Conservation (phyloP, 2,329 filamentous ascomycete genomes). For the Alternaria infectoria region DNA sequence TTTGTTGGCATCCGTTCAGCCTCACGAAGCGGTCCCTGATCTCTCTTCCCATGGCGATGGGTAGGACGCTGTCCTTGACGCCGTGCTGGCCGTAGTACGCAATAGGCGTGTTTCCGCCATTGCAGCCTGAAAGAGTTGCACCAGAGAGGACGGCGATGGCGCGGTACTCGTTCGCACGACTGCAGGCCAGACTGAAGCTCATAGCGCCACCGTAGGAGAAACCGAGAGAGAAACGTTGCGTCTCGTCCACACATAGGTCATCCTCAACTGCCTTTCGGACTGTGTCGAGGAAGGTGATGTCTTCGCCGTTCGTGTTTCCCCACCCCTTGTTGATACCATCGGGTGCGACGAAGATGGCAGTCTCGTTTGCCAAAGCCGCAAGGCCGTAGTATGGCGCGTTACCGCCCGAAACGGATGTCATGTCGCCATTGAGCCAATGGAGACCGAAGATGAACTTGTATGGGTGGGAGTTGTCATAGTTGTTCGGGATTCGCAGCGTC, state of each 20-base stretch:
- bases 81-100: constrained; percentile 53
- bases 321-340: constrained; percentile 51
- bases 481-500: constrained; percentile 39
- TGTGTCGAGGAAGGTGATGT: constrained; percentile 51
- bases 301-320: constrained; percentile 53
- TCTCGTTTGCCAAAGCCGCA: constrained; percentile 42
- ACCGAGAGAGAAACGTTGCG: constrained; percentile 53
- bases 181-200: constrained; percentile 53
- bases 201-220: constrained; percentile 56
- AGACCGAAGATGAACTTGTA: constrained; percentile 54
- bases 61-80: constrained; percentile 46
- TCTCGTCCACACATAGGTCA: constrained; percentile 53
- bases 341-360: constrained; percentile 54
- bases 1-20: constrained; percentile 46
- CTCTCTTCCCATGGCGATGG: constrained; percentile 42
- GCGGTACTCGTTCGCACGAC: constrained; percentile 48
- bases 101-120: constrained; percentile 49
- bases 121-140: constrained; percentile 25
- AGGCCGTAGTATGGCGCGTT: constrained; percentile 51
- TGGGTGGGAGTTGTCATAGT: constrained; percentile 49
- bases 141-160: constrained; percentile 46
- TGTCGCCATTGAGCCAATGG: constrained; percentile 52
- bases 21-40: constrained; percentile 50
- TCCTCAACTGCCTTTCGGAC: constrained; percentile 49
- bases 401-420: constrained; percentile 42